Evolutionary conservation across 75 land plant species (phyloP).

Genomic region (Gnetum montanum): DNA sequence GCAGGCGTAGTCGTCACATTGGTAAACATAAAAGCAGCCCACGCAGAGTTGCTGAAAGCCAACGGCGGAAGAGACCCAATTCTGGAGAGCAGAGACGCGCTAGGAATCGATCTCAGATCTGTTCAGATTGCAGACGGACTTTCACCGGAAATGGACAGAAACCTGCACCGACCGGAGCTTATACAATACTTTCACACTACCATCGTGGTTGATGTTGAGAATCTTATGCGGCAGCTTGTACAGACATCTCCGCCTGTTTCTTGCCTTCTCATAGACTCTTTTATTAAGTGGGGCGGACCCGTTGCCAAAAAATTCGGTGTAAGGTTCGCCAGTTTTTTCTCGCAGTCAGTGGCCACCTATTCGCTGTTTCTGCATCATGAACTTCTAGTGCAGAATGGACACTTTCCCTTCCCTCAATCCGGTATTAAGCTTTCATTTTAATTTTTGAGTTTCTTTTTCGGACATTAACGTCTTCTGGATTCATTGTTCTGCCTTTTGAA

Average conservation of each 20-base stretch:
- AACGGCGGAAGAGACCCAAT: conserved; percentile 2
- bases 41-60: not conserved
- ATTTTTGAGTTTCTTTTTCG: not conserved
- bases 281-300: conserved; percentile 22
- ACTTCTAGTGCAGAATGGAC: conserved; percentile 21
- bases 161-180: conserved; percentile 16
- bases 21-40: conserved; percentile 32
- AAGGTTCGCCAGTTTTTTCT: conserved; percentile 27
- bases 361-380: conserved; percentile 25
- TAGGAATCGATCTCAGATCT: conserved; percentile 30
- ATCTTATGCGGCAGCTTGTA: conserved; percentile 7
- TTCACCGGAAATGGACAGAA: conserved; percentile 17
- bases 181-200: not conserved
- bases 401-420: not conserved
- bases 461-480: not conserved
- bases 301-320: conserved; percentile 21
- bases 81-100: conserved; percentile 3
- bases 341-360: conserved; percentile 24
- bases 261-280: conserved; percentile 24
- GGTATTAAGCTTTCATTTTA: not conserved
- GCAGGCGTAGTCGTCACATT: conserved; percentile 45
- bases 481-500: not conserved
- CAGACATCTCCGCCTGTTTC: not conserved
- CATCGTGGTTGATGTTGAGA: conserved; percentile 17
- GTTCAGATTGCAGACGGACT: conserved; percentile 27